Evolutionary conservation across 345 rosid genomes (phyloP), one percentile per base, ranked within the genome.

Genomic region (Linum trigynum): DNA sequence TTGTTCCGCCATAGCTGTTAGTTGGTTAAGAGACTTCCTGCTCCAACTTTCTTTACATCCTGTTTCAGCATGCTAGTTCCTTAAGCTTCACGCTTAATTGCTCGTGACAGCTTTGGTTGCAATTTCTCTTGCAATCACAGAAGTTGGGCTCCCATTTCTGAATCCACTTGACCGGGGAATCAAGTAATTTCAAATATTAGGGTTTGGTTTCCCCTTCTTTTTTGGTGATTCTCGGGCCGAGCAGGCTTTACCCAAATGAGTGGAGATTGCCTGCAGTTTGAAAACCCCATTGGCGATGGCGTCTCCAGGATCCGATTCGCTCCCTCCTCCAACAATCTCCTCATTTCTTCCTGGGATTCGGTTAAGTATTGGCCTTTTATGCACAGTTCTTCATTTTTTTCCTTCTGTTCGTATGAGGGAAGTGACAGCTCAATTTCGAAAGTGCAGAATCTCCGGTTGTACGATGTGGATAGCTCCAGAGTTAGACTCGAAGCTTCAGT

Each of bases 271-370:
- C 58, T 87, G 32, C 64, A 74, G 42, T 78, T 91, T 53, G 81
- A 74, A 57, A 83, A 70, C 55, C 88, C 87, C 5, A 81, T 84
- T 14, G 66, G 58, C 50, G 97, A 90, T 67, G 78, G 95, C 12
- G 64, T 94, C 74, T 88, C 99, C 7, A 78, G 81, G 71, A 65
- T 88, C 75, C 81, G 79, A 37, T 95, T 95, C 80, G 86, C 97
- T 8, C 82, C 99, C 0, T 71, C 67, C 1, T 84, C 95, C 48
- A 84, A 88, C 69, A 85, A 85, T 65, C 88, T 94, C 69, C 90
- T 95, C 36, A 56, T 95, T 66, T 74, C 97, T 55, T 88, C 97
- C 32, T 94, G 99, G 99, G 99, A 94, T 62, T 80, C 88, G 5
- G 96, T 94, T 48, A 37, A 82, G 95, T 78, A 7, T 73, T 63